phyloP scores from a whole-genome alignment of 2,329 filamentous ascomycete genomes.

The Colletotrichum acutatum region DNA sequence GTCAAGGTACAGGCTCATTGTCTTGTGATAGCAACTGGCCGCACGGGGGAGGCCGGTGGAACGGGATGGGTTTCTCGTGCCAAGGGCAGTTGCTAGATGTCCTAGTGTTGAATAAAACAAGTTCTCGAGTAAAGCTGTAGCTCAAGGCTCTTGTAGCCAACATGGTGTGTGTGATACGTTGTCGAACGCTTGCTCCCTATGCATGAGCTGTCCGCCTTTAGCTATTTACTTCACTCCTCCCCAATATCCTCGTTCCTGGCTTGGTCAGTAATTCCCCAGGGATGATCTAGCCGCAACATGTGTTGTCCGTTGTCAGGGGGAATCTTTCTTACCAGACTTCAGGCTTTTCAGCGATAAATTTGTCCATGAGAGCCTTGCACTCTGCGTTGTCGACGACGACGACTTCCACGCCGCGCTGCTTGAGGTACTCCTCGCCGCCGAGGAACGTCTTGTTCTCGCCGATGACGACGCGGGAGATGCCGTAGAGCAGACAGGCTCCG shows the following conservation, averaged over 20 bases:
- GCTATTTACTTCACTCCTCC: constrained; percentile 10
- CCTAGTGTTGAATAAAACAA: constrained; percentile 33
- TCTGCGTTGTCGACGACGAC: constrained; percentile 74
- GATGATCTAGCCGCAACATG: background rate
- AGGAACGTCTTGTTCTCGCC: constrained; percentile 82
- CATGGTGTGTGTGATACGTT: background rate
- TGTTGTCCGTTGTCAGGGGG: no score
- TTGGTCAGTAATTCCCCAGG: background rate
- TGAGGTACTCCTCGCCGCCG: constrained; percentile 78
- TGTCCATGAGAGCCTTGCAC: constrained; percentile 76
- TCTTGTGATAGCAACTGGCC: background rate
- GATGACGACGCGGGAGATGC: constrained; percentile 78
- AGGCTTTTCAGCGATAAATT: constrained; percentile 78
- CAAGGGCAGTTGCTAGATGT: constrained; percentile 19
- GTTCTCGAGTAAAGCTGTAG: background rate
- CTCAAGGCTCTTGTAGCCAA: background rate
- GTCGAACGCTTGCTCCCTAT: background rate
- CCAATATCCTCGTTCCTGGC: constrained; percentile 33
- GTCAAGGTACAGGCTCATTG: background rate
- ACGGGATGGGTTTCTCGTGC: background rate
- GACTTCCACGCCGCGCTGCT: constrained; percentile 76
- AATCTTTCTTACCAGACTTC: constrained; percentile 71
- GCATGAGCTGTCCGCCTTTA: background rate
- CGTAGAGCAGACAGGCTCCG: constrained; percentile 81
- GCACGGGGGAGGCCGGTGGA: background rate